Percentiles rank a stretch among this genome's conserved stretches.
Conservation (phyloP, 1,139 yeast genomes). For the Blastobotrys raffinosifermentans region DNA sequence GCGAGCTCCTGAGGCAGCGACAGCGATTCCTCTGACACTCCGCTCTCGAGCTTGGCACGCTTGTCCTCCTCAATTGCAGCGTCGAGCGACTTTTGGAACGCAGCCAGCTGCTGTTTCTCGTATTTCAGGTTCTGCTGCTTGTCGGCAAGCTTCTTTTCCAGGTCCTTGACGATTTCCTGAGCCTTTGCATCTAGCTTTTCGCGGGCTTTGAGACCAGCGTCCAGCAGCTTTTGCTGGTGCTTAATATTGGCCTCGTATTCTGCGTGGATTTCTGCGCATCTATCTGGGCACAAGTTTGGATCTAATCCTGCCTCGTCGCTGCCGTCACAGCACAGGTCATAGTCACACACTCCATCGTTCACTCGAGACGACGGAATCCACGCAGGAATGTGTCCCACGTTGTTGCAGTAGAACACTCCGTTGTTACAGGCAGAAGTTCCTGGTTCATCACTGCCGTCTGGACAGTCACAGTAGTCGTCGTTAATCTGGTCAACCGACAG, state of each 20-base stretch:
- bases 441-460: slow-evolving; percentile 97
- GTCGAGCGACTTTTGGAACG: slow-evolving; percentile 27
- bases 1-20: slow-evolving; percentile 10
- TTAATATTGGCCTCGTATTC: slow-evolving; percentile 33
- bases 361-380: slow-evolving; percentile 49
- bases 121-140: slow-evolving; percentile 19
- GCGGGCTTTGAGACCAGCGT: slow-evolving; percentile 33
- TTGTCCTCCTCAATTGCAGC: slow-evolving; percentile 30
- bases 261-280: slow-evolving; percentile 47
- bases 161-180: slow-evolving; percentile 22
- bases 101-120: slow-evolving; percentile 14
- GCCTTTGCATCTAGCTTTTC: slow-evolving; percentile 30
- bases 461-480: slow-evolving; percentile 92
- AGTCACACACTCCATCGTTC: slow-evolving; percentile 91
- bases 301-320: slow-evolving; percentile 59
- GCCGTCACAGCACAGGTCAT: slow-evolving; percentile 88
- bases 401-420: slow-evolving; percentile 65
- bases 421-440: slow-evolving; percentile 81
- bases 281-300: slow-evolving; percentile 24
- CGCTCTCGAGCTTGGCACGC: slow-evolving; percentile 23
- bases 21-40: slow-evolving; percentile 18
- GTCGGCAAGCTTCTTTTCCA: slow-evolving; percentile 22
- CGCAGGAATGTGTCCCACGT: slow-evolving; percentile 53
- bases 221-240: slow-evolving; percentile 29
- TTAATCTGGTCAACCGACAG: slow-evolving; percentile 62